Conservation (phyloP, 2,329 filamentous ascomycete genomes). For the Penicillium sp. region DNA sequence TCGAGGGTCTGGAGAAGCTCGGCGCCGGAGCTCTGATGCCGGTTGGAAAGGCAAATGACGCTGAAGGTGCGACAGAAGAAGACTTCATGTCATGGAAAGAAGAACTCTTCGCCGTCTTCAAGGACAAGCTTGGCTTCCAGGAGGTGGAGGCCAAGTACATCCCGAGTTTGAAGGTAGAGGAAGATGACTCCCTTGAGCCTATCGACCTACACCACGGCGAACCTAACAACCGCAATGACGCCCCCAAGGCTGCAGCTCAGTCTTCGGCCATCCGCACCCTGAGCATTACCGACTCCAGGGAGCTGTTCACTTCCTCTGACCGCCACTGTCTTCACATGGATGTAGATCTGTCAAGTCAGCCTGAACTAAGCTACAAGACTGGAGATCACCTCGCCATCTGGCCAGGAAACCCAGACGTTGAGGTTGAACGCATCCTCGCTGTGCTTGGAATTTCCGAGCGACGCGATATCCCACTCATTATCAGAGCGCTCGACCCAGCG, state of each 20-base stretch:
- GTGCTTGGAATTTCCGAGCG: conserved; percentile 63
- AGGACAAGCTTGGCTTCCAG: conserved; percentile 75
- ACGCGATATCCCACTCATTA: conserved; percentile 55
- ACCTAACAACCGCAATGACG: conserved; percentile 76
- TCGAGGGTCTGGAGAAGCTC: conserved; percentile 71
- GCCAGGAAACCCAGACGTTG: conserved; percentile 84
- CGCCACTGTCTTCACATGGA: conserved; percentile 91
- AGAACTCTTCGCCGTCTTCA: conserved; percentile 81
- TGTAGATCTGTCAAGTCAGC: conserved; percentile 73
- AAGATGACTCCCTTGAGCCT: conserved; percentile 69
- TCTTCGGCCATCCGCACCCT: conserved; percentile 74
- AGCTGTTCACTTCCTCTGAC: conserved; percentile 77
- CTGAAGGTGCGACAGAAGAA: conserved; percentile 92
- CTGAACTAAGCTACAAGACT: conserved; percentile 86
- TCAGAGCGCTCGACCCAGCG: conserved; percentile 59
- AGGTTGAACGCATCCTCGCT: conserved; percentile 79
- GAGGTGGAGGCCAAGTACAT: conserved; percentile 90
- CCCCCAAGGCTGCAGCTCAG: conserved; percentile 71
- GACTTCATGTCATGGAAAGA: conserved; percentile 97
- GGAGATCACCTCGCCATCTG: conserved; percentile 91
- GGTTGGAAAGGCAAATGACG: conserved; percentile 88
- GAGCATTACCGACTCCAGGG: conserved; percentile 78
- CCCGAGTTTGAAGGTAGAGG: conserved; percentile 76
- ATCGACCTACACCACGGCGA: conserved; percentile 83
- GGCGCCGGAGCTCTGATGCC: conserved; percentile 76